Base-by-base conservation (phyloP, 2,329 filamentous ascomycete genomes). In the Macrophomina phaseolina region DNA sequence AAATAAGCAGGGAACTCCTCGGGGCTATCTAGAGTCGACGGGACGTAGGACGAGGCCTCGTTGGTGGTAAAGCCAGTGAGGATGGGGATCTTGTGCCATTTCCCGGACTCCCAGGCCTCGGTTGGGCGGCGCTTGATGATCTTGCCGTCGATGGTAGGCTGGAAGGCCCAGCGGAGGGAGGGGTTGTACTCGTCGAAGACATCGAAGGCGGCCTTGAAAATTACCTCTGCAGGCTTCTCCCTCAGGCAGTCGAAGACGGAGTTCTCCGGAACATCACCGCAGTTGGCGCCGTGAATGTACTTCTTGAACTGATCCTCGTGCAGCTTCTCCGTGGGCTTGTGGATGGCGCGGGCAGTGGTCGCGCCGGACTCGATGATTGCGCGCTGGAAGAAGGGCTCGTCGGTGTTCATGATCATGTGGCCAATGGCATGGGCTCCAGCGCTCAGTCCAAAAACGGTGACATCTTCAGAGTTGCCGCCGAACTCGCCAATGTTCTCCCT, bases 1-100 rank as follows among this genome's bases (percentile, higher is more conserved):
- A 91, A 91, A 76, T 92, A 91, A 2, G 75, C 67, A 3, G 81
- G 81, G 73, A 91, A 90, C 11, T 88, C 82, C 0, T 75, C 77
- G 11, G 83, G 78, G 2, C 79, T 80, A 14, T 81, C 77, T 64
- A 85, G 81, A 6, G 75, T 71, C 14, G 79, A 75, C 0, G 88
- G 85, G 0, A 91, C 85, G 73, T 92, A 92, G 45, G 82, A 75
- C 0, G 87, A 84, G 16, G 90, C 90, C 75, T 93, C 90, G 72
- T 92, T 88, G 46, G 87, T 86, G 76, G 89, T 89, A 80, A 89
- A 92, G 7, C 90, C 90, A 0, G 89, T 91, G 58, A 93, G 78
- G 58, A 92, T 83, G 7, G 88, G 87, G 7, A 89, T 81, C 69
- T 82, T 82, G 70, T 89, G 81, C 74, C 83, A 86, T 16, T 79